Conservation (phyloP, 148 eudicot species). For the Silene uniflora region DNA sequence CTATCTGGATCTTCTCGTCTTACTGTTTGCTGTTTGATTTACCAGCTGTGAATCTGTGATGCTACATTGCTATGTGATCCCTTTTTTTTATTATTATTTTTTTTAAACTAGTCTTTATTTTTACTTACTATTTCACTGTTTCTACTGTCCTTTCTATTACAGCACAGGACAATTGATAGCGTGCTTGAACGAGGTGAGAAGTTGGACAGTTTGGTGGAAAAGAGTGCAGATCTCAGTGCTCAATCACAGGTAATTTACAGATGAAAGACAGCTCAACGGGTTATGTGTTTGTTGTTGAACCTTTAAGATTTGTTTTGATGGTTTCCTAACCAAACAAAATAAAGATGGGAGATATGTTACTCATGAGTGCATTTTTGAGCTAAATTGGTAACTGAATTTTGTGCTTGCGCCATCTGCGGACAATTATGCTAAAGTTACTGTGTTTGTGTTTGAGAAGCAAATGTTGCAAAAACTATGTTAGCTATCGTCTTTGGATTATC, state of each 20-base stretch:
- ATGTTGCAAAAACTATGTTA: neutral
- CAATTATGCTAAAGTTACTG: neutral
- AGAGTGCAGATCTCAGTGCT: conserved; percentile 89
- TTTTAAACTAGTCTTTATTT: neutral
- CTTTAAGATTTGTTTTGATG: neutral
- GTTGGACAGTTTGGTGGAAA: conserved; percentile 86
- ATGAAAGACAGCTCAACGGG: neutral
- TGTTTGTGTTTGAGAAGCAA: neutral
- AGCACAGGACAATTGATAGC: conserved; percentile 93
- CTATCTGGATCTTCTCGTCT: neutral
- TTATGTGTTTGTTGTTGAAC: neutral
- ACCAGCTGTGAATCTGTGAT: neutral
- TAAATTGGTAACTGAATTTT: neutral
- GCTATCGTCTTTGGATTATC: neutral
- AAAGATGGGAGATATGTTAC: neutral
- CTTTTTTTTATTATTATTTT: neutral
- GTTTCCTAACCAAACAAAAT: neutral
- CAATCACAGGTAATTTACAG: conserved; percentile 69
- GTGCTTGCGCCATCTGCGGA: too few species aligned
- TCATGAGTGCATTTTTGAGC: neutral
- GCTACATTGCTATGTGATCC: neutral
- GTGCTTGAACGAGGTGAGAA: conserved; percentile 87
- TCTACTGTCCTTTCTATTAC: conserved; percentile 11
- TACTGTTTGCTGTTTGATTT: neutral
- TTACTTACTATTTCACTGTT: neutral